Evolutionary conservation across 108 stramenopile genomes (phyloP).

Genomic region (Pseudonitzschia multiseries): DNA sequence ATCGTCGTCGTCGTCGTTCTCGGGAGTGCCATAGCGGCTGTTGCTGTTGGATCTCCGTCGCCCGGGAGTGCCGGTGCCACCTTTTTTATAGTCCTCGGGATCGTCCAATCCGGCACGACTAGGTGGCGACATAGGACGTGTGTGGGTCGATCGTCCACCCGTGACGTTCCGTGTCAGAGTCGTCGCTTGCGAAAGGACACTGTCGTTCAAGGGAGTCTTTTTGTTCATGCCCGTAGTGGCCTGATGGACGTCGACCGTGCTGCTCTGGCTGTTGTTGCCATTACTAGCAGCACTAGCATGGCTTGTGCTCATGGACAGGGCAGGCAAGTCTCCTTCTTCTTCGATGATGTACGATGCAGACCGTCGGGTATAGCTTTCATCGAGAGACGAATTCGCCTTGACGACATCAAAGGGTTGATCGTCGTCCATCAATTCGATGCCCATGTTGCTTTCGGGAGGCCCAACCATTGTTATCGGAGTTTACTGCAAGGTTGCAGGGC

Average conservation of each 20-base stretch:
- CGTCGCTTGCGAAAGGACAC: neutral
- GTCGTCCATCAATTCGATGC: neutral
- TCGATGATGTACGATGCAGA: neutral
- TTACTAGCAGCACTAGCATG: neutral
- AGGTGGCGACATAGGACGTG: conserved; percentile 9
- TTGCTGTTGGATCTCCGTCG: neutral
- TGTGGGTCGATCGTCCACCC: neutral
- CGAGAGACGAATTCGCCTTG: conserved; percentile 4
- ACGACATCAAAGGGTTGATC: conserved; percentile 20
- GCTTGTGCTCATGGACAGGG: neutral
- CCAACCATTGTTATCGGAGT: neutral
- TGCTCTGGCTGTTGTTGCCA: conserved; percentile 1
- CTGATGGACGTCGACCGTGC: neutral
- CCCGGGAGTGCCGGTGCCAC: too few relatives aligned
- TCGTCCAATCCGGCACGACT: conserved; percentile 12
- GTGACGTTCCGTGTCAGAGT: neutral
- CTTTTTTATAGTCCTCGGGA: conserved; percentile 3
- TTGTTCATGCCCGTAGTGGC: neutral
- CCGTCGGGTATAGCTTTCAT: neutral
- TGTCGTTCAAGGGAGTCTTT: neutral
- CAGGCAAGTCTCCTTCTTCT: conserved; percentile 7
- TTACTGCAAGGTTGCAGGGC: neutral
- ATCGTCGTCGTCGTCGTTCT: neutral
- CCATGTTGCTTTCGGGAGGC: neutral
- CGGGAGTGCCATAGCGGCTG: neutral